Conservation (phyloP, 2,329 filamentous ascomycete species). For the Sodiomyces alkalinus region DNA sequence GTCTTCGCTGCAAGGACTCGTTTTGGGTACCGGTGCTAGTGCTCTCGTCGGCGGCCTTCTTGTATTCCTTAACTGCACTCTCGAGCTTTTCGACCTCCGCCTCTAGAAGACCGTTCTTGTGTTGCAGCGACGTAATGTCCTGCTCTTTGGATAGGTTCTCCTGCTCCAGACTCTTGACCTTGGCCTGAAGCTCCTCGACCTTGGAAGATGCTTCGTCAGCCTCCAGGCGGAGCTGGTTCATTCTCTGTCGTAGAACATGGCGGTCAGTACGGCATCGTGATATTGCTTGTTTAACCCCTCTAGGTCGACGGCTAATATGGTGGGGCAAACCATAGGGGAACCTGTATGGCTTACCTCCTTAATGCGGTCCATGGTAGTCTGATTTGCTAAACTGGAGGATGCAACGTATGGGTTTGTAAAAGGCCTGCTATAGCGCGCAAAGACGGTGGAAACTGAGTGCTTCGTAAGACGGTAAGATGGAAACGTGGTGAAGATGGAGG, state of each 20-base stretch:
- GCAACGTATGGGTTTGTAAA: no score
- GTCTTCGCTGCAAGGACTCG: conserved; percentile 78
- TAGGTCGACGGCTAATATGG: conserved; percentile 8
- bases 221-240: conserved; percentile 88
- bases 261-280: conserved; percentile 7
- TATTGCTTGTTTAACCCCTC: conserved; percentile 9
- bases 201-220: conserved; percentile 71
- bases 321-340: conserved; percentile 13
- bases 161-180: conserved; percentile 83
- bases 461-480: no score
- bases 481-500: conserved; percentile 3
- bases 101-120: conserved; percentile 91
- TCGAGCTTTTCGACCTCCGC: conserved; percentile 87
- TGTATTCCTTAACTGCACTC: conserved; percentile 66
- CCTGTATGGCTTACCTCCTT: conserved; percentile 76
- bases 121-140: conserved; percentile 88
- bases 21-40: conserved; percentile 74
- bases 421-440: no score
- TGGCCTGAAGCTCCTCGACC: conserved; percentile 73
- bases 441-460: no score
- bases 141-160: conserved; percentile 95
- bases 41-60: conserved; percentile 73
- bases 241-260: conserved; percentile 47
- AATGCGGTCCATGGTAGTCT: conserved; percentile 71
- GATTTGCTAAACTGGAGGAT: no score